Evolutionary conservation across 2,329 filamentous ascomycete species (phyloP).

Genomic region (Arachnomyces sp.): DNA sequence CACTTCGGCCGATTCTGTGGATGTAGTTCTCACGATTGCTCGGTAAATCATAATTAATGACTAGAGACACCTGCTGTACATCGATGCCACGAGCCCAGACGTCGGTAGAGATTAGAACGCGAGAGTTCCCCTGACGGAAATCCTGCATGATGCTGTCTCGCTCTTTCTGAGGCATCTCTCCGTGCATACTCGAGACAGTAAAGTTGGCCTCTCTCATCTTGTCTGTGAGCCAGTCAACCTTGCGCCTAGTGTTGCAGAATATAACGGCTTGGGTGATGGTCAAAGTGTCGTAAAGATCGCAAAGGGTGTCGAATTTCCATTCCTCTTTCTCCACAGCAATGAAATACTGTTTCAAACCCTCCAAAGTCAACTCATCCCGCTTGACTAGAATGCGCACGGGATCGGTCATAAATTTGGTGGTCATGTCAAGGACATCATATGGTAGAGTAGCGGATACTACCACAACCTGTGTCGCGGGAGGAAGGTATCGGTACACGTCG

Average conservation of each 20-base stretch:
- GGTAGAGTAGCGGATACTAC: slow-evolving; percentile 94
- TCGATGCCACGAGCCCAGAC: slow-evolving; percentile 98
- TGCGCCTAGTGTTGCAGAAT: slow-evolving; percentile 97
- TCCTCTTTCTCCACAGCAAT: slow-evolving; percentile 99
- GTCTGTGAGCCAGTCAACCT: slow-evolving; percentile 98
- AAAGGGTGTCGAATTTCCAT: slow-evolving; percentile 99
- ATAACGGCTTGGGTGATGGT: slow-evolving; percentile 99
- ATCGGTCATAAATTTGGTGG: slow-evolving; percentile 99
- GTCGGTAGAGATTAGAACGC: slow-evolving; percentile 94
- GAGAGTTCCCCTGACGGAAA: slow-evolving; percentile 91
- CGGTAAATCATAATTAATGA: slow-evolving; percentile 98
- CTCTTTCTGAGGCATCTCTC: slow-evolving; percentile 98
- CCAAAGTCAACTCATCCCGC: slow-evolving; percentile 95
- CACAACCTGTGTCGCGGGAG: slow-evolving; percentile 95
- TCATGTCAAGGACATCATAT: slow-evolving; percentile 98
- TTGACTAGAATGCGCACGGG: slow-evolving; percentile 94
- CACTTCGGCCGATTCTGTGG: slow-evolving; percentile 92
- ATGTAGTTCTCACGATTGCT: slow-evolving; percentile 99
- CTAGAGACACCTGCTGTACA: slow-evolving; percentile 93
- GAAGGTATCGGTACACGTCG: slow-evolving; percentile 95
- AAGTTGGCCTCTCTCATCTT: slow-evolving; percentile 99
- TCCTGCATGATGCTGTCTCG: slow-evolving; percentile 99
- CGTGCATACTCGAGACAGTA: slow-evolving; percentile 97
- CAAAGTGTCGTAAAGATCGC: slow-evolving; percentile 95
- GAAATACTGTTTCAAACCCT: slow-evolving; percentile 98